Conservation (phyloP, 140 eudicot species). For the Cichorium intybus region DNA sequence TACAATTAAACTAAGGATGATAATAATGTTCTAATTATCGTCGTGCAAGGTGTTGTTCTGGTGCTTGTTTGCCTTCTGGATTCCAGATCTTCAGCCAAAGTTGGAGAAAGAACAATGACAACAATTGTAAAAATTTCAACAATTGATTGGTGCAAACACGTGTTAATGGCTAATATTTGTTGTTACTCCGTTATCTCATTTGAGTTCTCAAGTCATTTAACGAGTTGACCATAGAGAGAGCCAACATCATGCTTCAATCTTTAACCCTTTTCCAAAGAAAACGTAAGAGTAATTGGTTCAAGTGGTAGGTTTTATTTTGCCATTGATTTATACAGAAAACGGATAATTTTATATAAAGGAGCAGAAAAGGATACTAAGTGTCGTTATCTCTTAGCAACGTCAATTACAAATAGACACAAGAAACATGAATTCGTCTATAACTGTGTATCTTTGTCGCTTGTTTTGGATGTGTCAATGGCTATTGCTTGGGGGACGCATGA, state of each 20-base stretch:
- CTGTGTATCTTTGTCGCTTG: too few species aligned
- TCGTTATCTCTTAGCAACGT: constrained; percentile 61
- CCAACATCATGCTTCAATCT: constrained; percentile 58
- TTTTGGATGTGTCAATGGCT: too few species aligned
- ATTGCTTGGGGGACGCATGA: too few species aligned
- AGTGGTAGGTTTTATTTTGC: constrained; percentile 80
- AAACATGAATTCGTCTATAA: too few species aligned
- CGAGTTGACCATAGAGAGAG: constrained; percentile 70
- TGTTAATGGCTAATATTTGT: constrained; percentile 62
- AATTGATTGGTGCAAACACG: constrained; percentile 48
- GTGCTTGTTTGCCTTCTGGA: constrained; percentile 66
- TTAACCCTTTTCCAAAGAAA: constrained; percentile 62
- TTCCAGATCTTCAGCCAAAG: constrained; percentile 41
- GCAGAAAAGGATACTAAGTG: constrained; percentile 47
- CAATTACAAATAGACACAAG: constrained; percentile 42
- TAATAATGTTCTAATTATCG: constrained; percentile 71
- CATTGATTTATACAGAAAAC: constrained; percentile 48
- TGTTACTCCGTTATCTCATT: constrained; percentile 51
- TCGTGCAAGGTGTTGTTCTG: constrained; percentile 82
- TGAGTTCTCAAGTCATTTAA: constrained; percentile 71
- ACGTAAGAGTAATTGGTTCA: constrained; percentile 68
- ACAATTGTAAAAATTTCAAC: constrained; percentile 68
- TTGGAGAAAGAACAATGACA: constrained; percentile 53
- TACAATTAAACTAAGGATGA: constrained; percentile 55
- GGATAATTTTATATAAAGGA: constrained; percentile 58